Evolutionary conservation across 2,329 filamentous ascomycete genomes (phyloP).

Genomic region (Nannizzia gypsea): DNA sequence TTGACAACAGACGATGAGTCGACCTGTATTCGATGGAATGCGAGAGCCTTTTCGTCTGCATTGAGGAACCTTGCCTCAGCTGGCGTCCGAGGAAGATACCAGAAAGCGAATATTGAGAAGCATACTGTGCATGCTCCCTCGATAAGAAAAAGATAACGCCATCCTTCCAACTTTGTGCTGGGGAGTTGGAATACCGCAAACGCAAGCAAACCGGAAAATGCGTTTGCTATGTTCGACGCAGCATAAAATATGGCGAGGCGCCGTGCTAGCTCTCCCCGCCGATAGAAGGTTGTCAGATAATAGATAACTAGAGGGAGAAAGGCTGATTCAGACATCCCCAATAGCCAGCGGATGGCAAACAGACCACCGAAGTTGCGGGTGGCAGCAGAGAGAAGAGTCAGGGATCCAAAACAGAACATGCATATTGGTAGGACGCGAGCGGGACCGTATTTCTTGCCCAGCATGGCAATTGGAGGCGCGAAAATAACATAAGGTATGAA

Average conservation of each 20-base stretch:
- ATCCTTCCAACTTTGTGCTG: constrained; percentile 36
- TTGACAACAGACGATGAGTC: constrained; percentile 57
- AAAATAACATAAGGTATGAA: constrained; percentile 64
- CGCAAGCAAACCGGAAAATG: constrained; percentile 49
- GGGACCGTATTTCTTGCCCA: constrained; percentile 58
- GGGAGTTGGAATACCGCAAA: constrained; percentile 52
- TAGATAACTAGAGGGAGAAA: constrained; percentile 61
- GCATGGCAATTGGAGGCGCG: constrained; percentile 52
- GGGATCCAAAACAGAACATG: constrained; percentile 56
- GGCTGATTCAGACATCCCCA: constrained; percentile 55
- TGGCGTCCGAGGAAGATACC: constrained; percentile 55
- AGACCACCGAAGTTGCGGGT: constrained; percentile 52
- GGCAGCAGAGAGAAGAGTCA: constrained; percentile 49
- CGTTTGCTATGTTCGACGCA: constrained; percentile 60
- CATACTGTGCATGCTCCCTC: constrained; percentile 49
- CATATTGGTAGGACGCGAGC: constrained; percentile 52
- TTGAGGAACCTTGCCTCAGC: constrained; percentile 54
- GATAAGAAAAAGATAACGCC: constrained; percentile 46
- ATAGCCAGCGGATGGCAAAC: constrained; percentile 56
- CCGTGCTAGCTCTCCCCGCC: constrained; percentile 57
- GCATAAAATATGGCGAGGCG: constrained; percentile 65
- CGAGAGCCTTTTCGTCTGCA: constrained; percentile 54
- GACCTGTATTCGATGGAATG: constrained; percentile 61
- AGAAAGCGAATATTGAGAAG: constrained; percentile 53
- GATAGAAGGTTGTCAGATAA: constrained; percentile 56